Evolutionary conservation across 768 basidiomycete species (phyloP).

Genomic region (Hypholoma fasciculare): DNA sequence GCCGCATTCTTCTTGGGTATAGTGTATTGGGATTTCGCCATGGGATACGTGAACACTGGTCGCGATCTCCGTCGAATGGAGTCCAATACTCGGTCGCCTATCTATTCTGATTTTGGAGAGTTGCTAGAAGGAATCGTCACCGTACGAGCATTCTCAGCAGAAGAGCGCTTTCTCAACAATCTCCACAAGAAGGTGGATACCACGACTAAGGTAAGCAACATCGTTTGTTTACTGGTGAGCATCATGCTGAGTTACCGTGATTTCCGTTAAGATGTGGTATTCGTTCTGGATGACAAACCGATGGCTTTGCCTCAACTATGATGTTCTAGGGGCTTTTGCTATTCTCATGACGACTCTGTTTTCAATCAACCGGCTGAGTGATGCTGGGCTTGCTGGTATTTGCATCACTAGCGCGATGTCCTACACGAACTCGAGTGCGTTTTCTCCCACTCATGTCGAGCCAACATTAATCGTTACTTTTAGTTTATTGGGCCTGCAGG

Average conservation of each 20-base stretch:
- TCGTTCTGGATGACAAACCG: constrained; percentile 88
- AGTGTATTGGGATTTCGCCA: constrained; percentile 66
- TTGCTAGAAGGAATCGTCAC: constrained; percentile 90
- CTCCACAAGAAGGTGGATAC: constrained; percentile 73
- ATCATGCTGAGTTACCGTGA: neutral
- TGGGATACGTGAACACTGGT: constrained; percentile 77
- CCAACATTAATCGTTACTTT: neutral
- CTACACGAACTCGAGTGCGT: constrained; percentile 42
- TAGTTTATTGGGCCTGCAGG: constrained; percentile 54
- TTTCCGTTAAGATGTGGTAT: constrained; percentile 68
- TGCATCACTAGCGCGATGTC: constrained; percentile 74
- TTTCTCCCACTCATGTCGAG: neutral
- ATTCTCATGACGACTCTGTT: constrained; percentile 81
- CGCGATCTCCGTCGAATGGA: constrained; percentile 90
- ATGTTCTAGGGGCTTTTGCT: constrained; percentile 69
- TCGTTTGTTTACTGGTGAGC: neutral
- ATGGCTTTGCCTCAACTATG: constrained; percentile 84
- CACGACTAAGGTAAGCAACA: constrained; percentile 64
- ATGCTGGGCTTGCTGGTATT: constrained; percentile 64
- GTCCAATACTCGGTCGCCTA: constrained; percentile 82
- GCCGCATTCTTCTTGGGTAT: constrained; percentile 75
- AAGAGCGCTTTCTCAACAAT: constrained; percentile 72
- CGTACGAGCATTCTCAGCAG: constrained; percentile 87
- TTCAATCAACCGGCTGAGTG: constrained; percentile 59
- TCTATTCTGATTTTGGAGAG: constrained; percentile 82